Percentiles rank a stretch among this genome's conserved stretches.
Evolutionary conservation across 192 early-diverging fungal genomes (phyloP).

Genomic region (Podila verticillata): DNA sequence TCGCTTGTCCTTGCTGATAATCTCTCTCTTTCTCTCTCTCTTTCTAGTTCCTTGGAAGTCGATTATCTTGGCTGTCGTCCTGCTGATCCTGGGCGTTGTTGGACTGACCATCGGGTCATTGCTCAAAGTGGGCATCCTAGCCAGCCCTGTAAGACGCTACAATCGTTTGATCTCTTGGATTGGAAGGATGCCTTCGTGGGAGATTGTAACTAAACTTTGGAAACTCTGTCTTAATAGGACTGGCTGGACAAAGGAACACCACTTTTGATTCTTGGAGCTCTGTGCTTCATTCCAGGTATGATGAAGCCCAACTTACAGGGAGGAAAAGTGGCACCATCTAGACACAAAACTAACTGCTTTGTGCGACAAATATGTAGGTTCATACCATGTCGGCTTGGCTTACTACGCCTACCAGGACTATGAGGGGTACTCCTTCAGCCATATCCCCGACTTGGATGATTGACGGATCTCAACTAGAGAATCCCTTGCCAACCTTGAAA

Average conservation of each 20-base stretch:
- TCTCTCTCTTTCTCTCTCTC: background rate
- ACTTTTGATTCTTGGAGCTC: slow-evolving; percentile 61
- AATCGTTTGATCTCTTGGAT: background rate
- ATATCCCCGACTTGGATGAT: slow-evolving; percentile 57
- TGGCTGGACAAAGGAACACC: slow-evolving; percentile 65
- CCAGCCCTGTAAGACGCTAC: slow-evolving; percentile 49
- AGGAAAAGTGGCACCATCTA: background rate
- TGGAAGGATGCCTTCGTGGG: background rate
- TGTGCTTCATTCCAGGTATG: slow-evolving; percentile 70
- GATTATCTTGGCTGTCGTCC: slow-evolving; percentile 54
- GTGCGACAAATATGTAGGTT: slow-evolving; percentile 26
- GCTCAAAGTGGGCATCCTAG: slow-evolving; percentile 59
- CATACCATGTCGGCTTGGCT: slow-evolving; percentile 62
- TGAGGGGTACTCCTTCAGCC: slow-evolving; percentile 62
- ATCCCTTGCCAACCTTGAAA: background rate
- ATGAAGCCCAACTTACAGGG: background rate
- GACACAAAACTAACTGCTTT: slow-evolving; percentile 1
- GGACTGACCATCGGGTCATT: slow-evolving; percentile 60
- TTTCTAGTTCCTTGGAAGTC: slow-evolving; percentile 72
- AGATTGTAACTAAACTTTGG: background rate
- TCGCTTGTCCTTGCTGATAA: background rate
- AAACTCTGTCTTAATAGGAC: slow-evolving; percentile 35
- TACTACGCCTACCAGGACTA: slow-evolving; percentile 68
- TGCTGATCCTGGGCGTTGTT: slow-evolving; percentile 56
- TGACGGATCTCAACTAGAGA: background rate